These are phyloP conservation scores for Penicillium sp. DNA, from an alignment of 2,329 filamentous ascomycete genomes.

Conservation along the genomic window DNA sequence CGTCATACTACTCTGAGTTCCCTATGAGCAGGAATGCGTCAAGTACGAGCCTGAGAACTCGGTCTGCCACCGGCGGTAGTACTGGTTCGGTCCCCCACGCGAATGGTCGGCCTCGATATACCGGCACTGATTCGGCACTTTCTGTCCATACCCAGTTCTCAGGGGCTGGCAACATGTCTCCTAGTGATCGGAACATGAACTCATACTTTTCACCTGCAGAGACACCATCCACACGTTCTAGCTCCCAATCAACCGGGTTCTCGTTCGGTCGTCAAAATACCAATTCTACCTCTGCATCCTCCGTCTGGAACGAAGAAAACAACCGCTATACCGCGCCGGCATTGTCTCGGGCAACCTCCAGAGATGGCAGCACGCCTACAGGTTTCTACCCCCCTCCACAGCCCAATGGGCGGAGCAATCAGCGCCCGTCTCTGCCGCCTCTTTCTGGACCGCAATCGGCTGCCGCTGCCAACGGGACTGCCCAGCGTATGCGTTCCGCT, in stretches of 20 bases:
- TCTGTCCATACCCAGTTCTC: slow-evolving; percentile 66
- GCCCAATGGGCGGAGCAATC: slow-evolving; percentile 56
- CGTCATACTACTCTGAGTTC: slow-evolving; percentile 49
- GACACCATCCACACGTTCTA: slow-evolving; percentile 57
- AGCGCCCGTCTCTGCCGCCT: slow-evolving; percentile 77
- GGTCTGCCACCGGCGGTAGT: slow-evolving; percentile 70
- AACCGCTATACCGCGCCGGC: slow-evolving; percentile 88
- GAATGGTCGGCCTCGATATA: slow-evolving; percentile 66
- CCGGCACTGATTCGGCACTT: slow-evolving; percentile 60
- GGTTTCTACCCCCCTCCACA: slow-evolving; percentile 63
- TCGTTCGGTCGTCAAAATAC: slow-evolving; percentile 75
- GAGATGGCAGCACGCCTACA: slow-evolving; percentile 68
- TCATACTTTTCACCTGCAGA: slow-evolving; percentile 95
- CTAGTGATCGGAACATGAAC: slow-evolving; percentile 64
- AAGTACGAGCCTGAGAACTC: slow-evolving; percentile 70
- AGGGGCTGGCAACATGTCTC: slow-evolving; percentile 53
- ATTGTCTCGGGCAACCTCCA: slow-evolving; percentile 76
- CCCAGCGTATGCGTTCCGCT: slow-evolving; percentile 80
- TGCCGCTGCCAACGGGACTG: slow-evolving; percentile 52
- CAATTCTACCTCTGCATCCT: slow-evolving; percentile 54
- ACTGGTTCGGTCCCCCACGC: slow-evolving; percentile 38
- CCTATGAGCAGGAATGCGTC: slow-evolving; percentile 67
- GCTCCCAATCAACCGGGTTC: slow-evolving; percentile 61
- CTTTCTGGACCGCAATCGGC: slow-evolving; percentile 58
- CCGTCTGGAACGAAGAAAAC: slow-evolving; percentile 66